Conservation (phyloP, 192 early-diverging fungal species). For the Gryganskiella cystojenkinii region DNA sequence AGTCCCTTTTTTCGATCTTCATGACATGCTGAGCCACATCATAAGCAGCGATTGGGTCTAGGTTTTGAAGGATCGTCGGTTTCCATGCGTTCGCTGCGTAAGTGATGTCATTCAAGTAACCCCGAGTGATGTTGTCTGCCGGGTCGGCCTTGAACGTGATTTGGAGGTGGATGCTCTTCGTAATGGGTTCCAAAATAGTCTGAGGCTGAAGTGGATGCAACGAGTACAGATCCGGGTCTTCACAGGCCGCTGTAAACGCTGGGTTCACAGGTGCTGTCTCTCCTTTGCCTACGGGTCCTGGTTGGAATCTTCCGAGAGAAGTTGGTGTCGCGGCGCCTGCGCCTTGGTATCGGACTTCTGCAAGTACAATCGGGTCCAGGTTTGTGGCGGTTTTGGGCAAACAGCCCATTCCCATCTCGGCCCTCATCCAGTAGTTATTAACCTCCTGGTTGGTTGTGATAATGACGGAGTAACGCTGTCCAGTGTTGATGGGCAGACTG, state of each 20-base stretch:
- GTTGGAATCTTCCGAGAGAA: slow-evolving; percentile 22
- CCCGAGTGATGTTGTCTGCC: slow-evolving; percentile 19
- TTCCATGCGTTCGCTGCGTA: slow-evolving; percentile 31
- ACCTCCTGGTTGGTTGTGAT: slow-evolving; percentile 56
- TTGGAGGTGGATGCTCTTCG: slow-evolving; percentile 24
- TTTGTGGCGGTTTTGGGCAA: slow-evolving; percentile 25
- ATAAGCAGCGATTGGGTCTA: slow-evolving; percentile 30
- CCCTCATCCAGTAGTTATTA: slow-evolving; percentile 58
- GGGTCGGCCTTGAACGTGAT: slow-evolving; percentile 21
- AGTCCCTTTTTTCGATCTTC: slow-evolving; percentile 21
- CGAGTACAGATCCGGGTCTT: slow-evolving; percentile 32
- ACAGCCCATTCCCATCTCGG: slow-evolving; percentile 52
- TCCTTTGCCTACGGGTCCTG: slow-evolving; percentile 1
- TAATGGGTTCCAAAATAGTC: slow-evolving; percentile 38
- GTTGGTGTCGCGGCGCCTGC: slow-evolving; percentile 38
- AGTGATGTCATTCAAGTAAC: slow-evolving; percentile 20
- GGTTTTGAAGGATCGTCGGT: slow-evolving; percentile 45
- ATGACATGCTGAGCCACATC: slow-evolving; percentile 23
- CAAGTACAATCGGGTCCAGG: slow-evolving; percentile 46
- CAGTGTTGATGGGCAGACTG: slow-evolving; percentile 56
- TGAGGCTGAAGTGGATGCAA: slow-evolving; percentile 33
- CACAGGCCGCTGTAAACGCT: slow-evolving; percentile 35
- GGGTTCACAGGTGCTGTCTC: slow-evolving; percentile 11
- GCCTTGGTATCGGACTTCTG: slow-evolving; percentile 57
- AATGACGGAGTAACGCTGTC: slow-evolving; percentile 64